Conservation (phyloP, 352 stramenopile genomes). For the Phytophthora sojae region DNA sequence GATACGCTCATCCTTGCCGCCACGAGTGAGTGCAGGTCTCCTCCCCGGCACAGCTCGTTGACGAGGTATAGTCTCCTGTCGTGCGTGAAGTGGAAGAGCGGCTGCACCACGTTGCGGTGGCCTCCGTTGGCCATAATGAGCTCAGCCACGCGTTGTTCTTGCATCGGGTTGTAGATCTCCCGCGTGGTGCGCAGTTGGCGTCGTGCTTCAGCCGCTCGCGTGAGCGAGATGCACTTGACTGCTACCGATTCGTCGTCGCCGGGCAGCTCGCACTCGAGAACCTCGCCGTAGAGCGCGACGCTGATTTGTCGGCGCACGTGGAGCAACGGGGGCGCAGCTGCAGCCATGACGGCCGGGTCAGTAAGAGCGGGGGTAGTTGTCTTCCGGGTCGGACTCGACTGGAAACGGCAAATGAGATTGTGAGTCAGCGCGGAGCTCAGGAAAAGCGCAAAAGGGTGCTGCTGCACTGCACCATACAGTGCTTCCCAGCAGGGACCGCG, state of each 20-base stretch:
- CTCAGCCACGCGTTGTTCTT: constrained; percentile 16
- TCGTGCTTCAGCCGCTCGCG: constrained; percentile 13
- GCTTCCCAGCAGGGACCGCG: no score
- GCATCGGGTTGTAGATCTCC: constrained; percentile 37
- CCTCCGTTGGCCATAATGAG: constrained; percentile 25
- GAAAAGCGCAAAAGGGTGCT: no score
- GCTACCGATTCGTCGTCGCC: constrained; percentile 23
- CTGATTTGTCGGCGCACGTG: constrained; percentile 32
- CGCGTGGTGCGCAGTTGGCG: constrained; percentile 1
- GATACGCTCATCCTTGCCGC: constrained; percentile 8
- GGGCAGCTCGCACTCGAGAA: constrained; percentile 34
- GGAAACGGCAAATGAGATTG: neutral
- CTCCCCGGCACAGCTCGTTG: constrained; percentile 56
- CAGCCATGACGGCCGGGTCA: neutral
- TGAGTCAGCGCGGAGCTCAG: no score
- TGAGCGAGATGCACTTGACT: constrained; percentile 45
- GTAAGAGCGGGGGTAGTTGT: neutral
- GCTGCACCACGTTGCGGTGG: constrained; percentile 45
- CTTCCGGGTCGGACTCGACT: neutral
- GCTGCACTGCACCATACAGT: no score
- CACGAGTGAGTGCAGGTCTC: constrained; percentile 55
- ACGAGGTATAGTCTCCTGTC: constrained; percentile 42
- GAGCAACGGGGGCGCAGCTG: constrained; percentile 10
- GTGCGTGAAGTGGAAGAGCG: constrained; percentile 34
- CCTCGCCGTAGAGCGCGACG: constrained; percentile 33